A percentile compares a stretch with the other conserved stretches of the same genome.
Evolutionary conservation across 495 filamentous ascomycete species (phyloP).

Genomic region (Friedmanniomyces endolithicus): DNA sequence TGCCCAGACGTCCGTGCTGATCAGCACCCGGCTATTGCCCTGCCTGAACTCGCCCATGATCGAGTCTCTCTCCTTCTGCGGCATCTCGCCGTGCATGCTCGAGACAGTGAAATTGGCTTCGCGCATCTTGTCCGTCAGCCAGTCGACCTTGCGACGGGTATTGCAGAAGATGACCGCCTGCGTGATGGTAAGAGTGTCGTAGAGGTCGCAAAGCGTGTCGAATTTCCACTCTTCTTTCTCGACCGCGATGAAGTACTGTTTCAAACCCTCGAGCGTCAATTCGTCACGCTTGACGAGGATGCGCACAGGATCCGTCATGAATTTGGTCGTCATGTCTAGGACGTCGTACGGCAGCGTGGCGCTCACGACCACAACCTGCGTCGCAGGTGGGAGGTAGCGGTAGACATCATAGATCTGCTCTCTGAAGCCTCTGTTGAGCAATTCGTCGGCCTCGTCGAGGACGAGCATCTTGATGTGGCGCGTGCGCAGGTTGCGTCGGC

Average conservation of each 20-base stretch:
- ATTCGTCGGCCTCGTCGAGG: slow-evolving; percentile 92
- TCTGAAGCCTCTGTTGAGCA: slow-evolving; percentile 80
- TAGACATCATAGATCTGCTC: slow-evolving; percentile 99
- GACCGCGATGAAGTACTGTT: slow-evolving; percentile 98
- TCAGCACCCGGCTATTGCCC: slow-evolving; percentile 92
- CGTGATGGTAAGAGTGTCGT: slow-evolving; percentile 97
- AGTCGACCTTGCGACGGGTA: slow-evolving; percentile 97
- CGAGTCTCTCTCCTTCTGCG: slow-evolving; percentile 88
- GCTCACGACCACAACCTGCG: slow-evolving; percentile 94
- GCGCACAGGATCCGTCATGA: slow-evolving; percentile 98
- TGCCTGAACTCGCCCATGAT: slow-evolving; percentile 99
- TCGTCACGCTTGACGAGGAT: slow-evolving; percentile 99
- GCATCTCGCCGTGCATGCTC: slow-evolving; percentile 98
- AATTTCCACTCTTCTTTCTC: slow-evolving; percentile 99
- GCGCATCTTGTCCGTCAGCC: slow-evolving; percentile 97
- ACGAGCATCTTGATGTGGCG: slow-evolving; percentile 98
- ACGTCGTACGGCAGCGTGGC: slow-evolving; percentile 97
- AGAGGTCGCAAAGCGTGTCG: slow-evolving; percentile 97
- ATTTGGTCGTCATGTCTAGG: slow-evolving; percentile 97
- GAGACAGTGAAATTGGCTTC: slow-evolving; percentile 97
- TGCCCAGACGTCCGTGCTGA: slow-evolving; percentile 93
- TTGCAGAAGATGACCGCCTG: slow-evolving; percentile 99
- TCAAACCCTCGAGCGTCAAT: slow-evolving; percentile 92
- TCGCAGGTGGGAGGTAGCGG: slow-evolving; percentile 87
- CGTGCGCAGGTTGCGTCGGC: slow-evolving; percentile 83